Conservation (phyloP, 129 eudicot species). For the Calendula officinalis region DNA sequence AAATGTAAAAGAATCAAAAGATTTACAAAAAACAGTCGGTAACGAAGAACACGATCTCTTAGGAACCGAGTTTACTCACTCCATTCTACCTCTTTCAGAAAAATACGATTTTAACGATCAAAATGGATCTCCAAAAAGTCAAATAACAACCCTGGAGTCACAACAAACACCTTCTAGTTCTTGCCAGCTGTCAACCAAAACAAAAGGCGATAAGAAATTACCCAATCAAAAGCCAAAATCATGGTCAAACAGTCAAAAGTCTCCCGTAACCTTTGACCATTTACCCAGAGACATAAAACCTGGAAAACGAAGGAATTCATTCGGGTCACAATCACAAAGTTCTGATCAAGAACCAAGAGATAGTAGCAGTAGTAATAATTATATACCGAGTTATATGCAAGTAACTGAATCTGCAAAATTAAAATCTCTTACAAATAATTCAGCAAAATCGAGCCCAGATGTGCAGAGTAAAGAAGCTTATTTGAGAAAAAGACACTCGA, state of each 20-base stretch:
- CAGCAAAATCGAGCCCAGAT: constrained; percentile 92
- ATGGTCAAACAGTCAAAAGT: constrained; percentile 43
- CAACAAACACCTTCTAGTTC: constrained; percentile 74
- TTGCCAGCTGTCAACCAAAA: constrained; percentile 56
- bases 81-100: constrained; percentile 33
- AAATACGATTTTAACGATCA: constrained; percentile 21
- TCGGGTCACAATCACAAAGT: constrained; percentile 58
- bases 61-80: constrained; percentile 37
- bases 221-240: constrained; percentile 44
- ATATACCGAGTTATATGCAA: constrained; percentile 92
- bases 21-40: constrained; percentile 28
- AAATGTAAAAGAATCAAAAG: constrained; percentile 15
- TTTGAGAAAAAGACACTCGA: constrained; percentile 68
- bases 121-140: constrained; percentile 66
- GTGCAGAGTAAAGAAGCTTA: constrained; percentile 57
- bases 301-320: constrained; percentile 67
- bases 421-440: constrained; percentile 60
- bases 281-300: constrained; percentile 55
- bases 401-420: constrained; percentile 87
- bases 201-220: constrained; percentile 36
- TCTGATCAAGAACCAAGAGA: constrained; percentile 83
- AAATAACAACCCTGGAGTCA: constrained; percentile 38
- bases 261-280: constrained; percentile 54
- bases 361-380: constrained; percentile 50
- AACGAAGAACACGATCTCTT: constrained; percentile 37